Conservation (phyloP, 1,284 basidiomycete genomes). For the Earliella scabrosa region DNA sequence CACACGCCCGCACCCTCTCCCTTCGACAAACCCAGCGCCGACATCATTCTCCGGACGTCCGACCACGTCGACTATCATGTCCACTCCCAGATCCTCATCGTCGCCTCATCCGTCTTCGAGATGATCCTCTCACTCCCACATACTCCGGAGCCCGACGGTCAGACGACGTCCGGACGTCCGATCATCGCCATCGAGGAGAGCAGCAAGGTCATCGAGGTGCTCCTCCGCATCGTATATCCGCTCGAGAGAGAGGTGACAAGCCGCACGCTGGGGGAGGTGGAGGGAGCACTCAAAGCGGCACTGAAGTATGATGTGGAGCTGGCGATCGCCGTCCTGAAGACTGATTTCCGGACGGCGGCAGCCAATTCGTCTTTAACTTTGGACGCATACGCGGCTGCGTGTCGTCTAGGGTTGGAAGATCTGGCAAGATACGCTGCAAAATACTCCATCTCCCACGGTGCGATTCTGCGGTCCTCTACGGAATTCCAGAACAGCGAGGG, state of each 20-base stretch:
- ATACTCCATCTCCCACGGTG: not conserved
- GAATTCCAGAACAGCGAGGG: not conserved
- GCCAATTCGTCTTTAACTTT: no score
- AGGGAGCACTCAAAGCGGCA: conserved; percentile 15
- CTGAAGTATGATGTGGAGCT: conserved; percentile 25
- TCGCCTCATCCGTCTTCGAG: conserved; percentile 26
- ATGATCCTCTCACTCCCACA: conserved; percentile 22
- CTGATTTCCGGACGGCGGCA: not conserved
- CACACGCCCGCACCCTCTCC: not conserved
- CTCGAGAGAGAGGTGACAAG: conserved; percentile 15
- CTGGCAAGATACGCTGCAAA: conserved; percentile 12
- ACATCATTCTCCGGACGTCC: conserved; percentile 7
- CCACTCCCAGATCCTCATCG: conserved; percentile 18
- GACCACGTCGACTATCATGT: conserved; percentile 19
- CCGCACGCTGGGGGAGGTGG: conserved; percentile 6
- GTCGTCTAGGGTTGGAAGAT: conserved; percentile 8
- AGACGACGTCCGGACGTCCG: not conserved
- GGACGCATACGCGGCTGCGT: conserved; percentile 15
- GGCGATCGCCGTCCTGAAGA: conserved; percentile 1
- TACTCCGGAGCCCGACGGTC: not conserved
- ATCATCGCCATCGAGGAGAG: conserved; percentile 39
- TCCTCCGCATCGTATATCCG: conserved; percentile 46
- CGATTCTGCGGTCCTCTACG: no score
- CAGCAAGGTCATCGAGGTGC: conserved; percentile 34
- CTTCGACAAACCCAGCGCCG: conserved; percentile 15